These are phyloP conservation scores for Salix udensis DNA, from an alignment of 345 rosid genomes.

Conservation along the genomic window DNA sequence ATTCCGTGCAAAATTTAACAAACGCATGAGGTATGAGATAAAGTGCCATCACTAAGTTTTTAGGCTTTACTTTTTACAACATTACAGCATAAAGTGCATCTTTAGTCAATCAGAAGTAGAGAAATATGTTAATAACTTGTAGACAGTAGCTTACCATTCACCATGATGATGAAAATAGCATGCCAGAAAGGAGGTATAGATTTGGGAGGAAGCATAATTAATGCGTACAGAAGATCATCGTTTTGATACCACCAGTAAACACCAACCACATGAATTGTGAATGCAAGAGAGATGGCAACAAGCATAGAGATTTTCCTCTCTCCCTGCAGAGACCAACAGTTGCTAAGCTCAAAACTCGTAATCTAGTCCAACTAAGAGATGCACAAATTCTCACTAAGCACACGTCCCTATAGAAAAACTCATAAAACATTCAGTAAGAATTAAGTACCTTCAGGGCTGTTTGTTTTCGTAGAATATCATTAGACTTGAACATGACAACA, in stretches of 20 bases:
- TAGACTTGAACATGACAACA: constrained; percentile 95
- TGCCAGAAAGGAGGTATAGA: constrained; percentile 99
- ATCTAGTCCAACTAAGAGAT: background rate
- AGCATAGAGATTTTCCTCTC: constrained; percentile 86
- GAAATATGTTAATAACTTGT: constrained; percentile 10
- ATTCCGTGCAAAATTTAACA: background rate
- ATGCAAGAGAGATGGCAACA: constrained; percentile 64
- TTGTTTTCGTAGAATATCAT: constrained; percentile 90
- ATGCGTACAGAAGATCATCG: constrained; percentile 82
- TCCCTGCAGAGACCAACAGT: constrained; percentile 60
- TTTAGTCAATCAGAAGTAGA: background rate
- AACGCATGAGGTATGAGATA: background rate
- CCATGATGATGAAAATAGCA: constrained; percentile 82
- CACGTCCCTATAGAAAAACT: background rate
- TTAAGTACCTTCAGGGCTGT: constrained; percentile 81
- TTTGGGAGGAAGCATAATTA: constrained; percentile 95
- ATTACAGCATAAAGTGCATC: background rate
- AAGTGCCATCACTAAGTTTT: background rate
- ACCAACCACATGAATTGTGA: constrained; percentile 64
- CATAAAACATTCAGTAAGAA: constrained; percentile 2
- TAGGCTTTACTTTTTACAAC: background rate
- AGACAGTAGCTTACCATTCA: constrained; percentile 66
- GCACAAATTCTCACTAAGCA: background rate
- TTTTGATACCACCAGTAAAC: constrained; percentile 97
- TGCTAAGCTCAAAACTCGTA: constrained; percentile 16